A percentile compares a stretch with the other conserved stretches of the same genome.
Conservation (phyloP, 169 alveolate species). For the Eimeria falciformis region DNA sequence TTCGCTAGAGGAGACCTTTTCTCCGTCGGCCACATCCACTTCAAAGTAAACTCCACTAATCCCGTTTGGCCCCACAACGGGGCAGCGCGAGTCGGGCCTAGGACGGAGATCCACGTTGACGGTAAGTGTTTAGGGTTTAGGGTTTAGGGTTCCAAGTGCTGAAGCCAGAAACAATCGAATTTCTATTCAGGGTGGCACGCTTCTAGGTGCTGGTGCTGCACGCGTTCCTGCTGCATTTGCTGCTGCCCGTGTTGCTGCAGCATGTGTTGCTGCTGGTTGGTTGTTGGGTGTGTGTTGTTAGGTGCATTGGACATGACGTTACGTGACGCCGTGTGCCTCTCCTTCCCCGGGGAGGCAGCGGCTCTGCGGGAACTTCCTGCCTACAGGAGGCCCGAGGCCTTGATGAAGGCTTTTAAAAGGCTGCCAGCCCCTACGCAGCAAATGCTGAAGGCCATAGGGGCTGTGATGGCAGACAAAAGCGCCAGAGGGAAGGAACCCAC, state of each 20-base stretch:
- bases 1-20: neutral
- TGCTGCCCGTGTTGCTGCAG: neutral
- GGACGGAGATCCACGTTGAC: constrained; percentile 1
- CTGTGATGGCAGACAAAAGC: too few relatives aligned
- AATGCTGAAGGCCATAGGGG: constrained; percentile 43
- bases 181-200: neutral
- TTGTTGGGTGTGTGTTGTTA: neutral
- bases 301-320: neutral
- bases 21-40: neutral
- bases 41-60: neutral
- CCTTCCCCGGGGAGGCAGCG: constrained; percentile 31
- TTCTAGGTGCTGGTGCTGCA: neutral
- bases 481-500: too few relatives aligned
- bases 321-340: neutral
- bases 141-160: neutral
- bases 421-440: constrained; percentile 2
- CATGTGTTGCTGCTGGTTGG: neutral
- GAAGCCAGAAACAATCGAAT: neutral
- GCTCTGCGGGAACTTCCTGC: constrained; percentile 5
- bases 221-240: neutral
- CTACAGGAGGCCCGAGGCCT: neutral
- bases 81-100: constrained; percentile 7
- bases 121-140: constrained; percentile 42
- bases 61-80: neutral
- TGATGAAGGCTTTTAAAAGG: neutral